phyloP scores from a whole-genome alignment of 2,329 filamentous ascomycete species.

The Exophiala phaeomuriformis region DNA sequence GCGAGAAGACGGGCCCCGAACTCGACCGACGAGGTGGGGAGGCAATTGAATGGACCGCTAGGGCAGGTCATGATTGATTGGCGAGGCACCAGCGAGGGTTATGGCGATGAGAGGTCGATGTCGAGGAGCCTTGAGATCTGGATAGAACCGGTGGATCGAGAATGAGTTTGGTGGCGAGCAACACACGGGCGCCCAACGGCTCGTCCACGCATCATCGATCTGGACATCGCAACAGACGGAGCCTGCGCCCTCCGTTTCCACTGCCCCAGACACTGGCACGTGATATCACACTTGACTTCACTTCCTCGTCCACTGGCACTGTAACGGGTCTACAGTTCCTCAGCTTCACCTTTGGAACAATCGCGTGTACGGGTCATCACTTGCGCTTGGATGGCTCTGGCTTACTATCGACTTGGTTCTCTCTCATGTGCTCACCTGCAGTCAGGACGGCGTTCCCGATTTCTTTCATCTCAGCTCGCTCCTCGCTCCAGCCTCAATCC shows the following conservation, averaged over 20 bases:
- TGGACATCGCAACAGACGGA: neutral
- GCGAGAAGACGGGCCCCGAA: neutral
- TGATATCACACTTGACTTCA: neutral
- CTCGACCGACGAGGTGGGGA: neutral
- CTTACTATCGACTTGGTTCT: neutral
- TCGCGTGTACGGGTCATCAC: neutral
- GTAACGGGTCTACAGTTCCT: too few species aligned
- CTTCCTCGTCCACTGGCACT: neutral
- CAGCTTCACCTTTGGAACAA: neutral
- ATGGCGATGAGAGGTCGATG: conserved; percentile 5
- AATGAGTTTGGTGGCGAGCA: too few species aligned
- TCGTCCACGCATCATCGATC: conserved; percentile 1
- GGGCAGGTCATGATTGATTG: neutral
- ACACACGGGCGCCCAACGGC: neutral
- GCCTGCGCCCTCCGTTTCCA: neutral
- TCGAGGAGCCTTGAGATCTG: conserved; percentile 16
- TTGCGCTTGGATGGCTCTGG: neutral
- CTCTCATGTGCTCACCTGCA: too few species aligned
- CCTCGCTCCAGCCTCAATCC: too few species aligned
- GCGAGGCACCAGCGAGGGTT: neutral
- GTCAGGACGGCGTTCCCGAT: too few species aligned
- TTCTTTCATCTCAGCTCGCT: too few species aligned
- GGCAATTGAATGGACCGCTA: too few species aligned
- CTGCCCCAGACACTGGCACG: neutral
- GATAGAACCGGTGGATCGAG: conserved; percentile 10